Evolutionary conservation across 73 alveolate genomes (phyloP).

Genomic region (Breviolum minutum): DNA sequence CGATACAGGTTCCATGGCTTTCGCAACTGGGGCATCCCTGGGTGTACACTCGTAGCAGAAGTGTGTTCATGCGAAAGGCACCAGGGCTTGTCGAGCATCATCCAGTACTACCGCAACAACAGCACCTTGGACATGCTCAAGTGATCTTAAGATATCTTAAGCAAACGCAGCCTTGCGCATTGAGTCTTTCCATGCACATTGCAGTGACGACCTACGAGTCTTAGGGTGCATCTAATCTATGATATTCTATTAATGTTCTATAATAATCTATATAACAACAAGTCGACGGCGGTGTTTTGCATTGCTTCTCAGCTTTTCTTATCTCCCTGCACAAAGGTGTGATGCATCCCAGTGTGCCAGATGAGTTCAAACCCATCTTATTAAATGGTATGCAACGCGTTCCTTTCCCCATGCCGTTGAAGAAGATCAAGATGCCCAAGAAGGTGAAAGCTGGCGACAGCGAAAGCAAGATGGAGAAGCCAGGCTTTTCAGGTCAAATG

Average conservation of each 20-base stretch:
- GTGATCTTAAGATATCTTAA: no score
- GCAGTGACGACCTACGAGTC: no score
- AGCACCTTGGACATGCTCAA: not conserved
- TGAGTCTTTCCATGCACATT: no score
- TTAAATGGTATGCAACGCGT: not conserved
- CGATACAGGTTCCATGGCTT: constrained; percentile 50
- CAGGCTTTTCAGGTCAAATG: not conserved
- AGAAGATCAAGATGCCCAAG: constrained; percentile 70
- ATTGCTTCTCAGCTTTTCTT: no score
- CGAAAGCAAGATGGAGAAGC: not conserved
- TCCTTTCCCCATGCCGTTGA: constrained; percentile 41
- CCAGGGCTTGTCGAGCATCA: constrained; percentile 41
- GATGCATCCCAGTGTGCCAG: constrained; percentile 85
- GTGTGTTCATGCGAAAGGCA: constrained; percentile 82
- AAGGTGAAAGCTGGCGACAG: not conserved
- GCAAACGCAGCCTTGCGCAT: no score
- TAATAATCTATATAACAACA: no score
- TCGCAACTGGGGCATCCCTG: constrained; percentile 57
- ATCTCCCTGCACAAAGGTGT: not conserved
- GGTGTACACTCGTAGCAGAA: constrained; percentile 19
- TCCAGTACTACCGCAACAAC: constrained; percentile 73
- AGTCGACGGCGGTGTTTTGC: no score
- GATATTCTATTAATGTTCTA: no score
- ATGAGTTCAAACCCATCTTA: constrained; percentile 69
- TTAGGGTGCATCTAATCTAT: no score